Percentiles rank a stretch among this genome's conserved stretches.
Conservation (phyloP, 75 land plant genomes). For the Sequoia sempervirens region DNA sequence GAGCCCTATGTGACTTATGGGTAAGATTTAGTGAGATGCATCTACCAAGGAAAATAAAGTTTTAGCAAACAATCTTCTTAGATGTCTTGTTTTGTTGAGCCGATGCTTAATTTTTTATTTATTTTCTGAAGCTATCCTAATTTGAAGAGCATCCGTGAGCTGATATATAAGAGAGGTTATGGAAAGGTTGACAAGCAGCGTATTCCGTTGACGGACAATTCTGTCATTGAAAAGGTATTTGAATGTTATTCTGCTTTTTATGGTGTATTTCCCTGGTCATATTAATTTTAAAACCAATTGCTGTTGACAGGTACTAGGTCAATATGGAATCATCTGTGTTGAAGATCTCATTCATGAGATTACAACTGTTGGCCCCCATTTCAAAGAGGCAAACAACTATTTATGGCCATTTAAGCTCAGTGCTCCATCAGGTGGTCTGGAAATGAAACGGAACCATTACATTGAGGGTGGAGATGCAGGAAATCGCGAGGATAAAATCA, state of each 20-base stretch:
- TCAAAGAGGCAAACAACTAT: slow-evolving; percentile 75
- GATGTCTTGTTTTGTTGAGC: background rate
- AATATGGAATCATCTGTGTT: slow-evolving; percentile 61
- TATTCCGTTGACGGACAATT: slow-evolving; percentile 65
- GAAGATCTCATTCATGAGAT: slow-evolving; percentile 84
- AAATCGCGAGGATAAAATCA: slow-evolving; percentile 67
- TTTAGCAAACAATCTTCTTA: background rate
- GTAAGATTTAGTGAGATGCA: slow-evolving; percentile 19
- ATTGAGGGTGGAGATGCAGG: slow-evolving; percentile 87
- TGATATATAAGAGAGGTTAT: slow-evolving; percentile 81
- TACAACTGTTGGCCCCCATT: slow-evolving; percentile 72
- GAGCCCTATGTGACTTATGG: slow-evolving; percentile 87
- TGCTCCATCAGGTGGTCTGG: slow-evolving; percentile 73
- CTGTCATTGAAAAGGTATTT: slow-evolving; percentile 64
- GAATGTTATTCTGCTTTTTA: background rate
- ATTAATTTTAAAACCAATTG: background rate
- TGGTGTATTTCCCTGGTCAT: background rate
- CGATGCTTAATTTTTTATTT: background rate
- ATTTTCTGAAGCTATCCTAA: slow-evolving; percentile 55
- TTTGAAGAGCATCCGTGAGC: slow-evolving; percentile 72
- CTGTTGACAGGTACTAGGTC: slow-evolving; percentile 46
- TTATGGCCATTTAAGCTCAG: slow-evolving; percentile 86
- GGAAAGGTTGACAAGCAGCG: slow-evolving; percentile 74
- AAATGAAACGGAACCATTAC: slow-evolving; percentile 83
- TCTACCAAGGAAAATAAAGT: background rate